Conservation (phyloP, 352 stramenopile genomes). For the Pythium folliculosum region DNA sequence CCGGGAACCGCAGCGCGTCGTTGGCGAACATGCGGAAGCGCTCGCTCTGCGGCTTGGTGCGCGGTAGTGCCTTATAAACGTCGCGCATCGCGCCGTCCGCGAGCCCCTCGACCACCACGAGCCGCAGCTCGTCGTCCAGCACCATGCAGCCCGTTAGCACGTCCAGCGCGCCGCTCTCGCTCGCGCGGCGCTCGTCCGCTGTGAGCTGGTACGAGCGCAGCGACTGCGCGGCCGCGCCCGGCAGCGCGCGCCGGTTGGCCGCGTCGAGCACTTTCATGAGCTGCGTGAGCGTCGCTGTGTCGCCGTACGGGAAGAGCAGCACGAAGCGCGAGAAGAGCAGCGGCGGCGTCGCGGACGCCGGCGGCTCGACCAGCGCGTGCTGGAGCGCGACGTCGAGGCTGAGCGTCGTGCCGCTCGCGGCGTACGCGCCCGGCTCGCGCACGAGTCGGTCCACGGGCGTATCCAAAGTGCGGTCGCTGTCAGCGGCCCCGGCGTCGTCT, state of each 20-base stretch:
- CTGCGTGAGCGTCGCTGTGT: constrained; percentile 48
- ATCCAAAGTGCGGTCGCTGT: constrained; percentile 21
- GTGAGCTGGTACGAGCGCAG: constrained; percentile 85
- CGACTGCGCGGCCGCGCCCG: constrained; percentile 40
- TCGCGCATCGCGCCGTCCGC: constrained; percentile 53
- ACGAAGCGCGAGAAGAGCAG: constrained; percentile 75
- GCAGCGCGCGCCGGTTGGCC: constrained; percentile 63
- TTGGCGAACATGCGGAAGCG: constrained; percentile 76
- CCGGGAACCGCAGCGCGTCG: constrained; percentile 65
- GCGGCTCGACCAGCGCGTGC: constrained; percentile 23
- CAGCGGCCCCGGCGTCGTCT: neutral
- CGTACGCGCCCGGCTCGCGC: constrained; percentile 61
- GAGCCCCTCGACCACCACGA: constrained; percentile 87
- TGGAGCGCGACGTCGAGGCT: constrained; percentile 49
- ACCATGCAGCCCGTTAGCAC: constrained; percentile 87
- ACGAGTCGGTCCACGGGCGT: constrained; percentile 43
- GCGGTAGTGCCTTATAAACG: constrained; percentile 45
- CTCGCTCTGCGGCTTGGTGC: constrained; percentile 22
- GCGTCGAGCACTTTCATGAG: constrained; percentile 56
- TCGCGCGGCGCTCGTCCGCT: constrained; percentile 47
- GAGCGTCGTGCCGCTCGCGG: constrained; percentile 42
- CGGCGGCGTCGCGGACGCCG: neutral
- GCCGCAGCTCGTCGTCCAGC: constrained; percentile 84
- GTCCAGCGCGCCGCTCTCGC: constrained; percentile 66
- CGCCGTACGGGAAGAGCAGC: constrained; percentile 84